Evolutionary conservation across 2,329 filamentous ascomycete genomes (phyloP).

Genomic region (Metarhizium guizhouense): DNA sequence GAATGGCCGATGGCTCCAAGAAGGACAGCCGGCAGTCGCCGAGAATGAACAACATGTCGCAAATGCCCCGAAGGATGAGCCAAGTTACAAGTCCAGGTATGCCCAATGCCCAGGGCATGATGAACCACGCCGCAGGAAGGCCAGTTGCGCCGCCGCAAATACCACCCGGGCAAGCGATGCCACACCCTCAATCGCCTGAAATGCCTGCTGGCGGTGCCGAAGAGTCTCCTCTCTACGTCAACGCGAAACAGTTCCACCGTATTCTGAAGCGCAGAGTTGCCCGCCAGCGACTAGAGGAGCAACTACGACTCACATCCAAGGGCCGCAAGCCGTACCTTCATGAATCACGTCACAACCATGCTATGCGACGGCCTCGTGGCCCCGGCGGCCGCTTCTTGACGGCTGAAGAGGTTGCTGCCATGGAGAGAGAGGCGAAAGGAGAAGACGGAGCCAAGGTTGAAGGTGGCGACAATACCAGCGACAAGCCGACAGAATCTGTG

Average conservation of each 20-base stretch:
- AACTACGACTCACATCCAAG: slow-evolving; percentile 84
- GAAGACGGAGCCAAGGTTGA: slow-evolving; percentile 23
- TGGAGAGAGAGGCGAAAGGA: slow-evolving; percentile 57
- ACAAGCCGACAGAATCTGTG: slow-evolving; percentile 19
- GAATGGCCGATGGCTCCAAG: slow-evolving; percentile 68
- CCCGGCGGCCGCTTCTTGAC: slow-evolving; percentile 94
- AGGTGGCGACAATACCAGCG: slow-evolving; percentile 12
- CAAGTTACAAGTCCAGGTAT: slow-evolving; percentile 69
- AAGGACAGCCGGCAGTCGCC: slow-evolving; percentile 67
- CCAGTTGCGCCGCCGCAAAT: slow-evolving; percentile 50
- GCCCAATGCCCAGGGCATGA: slow-evolving; percentile 63
- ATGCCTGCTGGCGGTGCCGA: slow-evolving; percentile 64
- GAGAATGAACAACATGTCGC: slow-evolving; percentile 55
- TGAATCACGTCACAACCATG: slow-evolving; percentile 95
- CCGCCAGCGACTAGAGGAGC: slow-evolving; percentile 87
- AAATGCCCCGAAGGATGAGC: slow-evolving; percentile 63
- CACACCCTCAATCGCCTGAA: slow-evolving; percentile 69
- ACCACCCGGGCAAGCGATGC: slow-evolving; percentile 54
- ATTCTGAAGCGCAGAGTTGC: slow-evolving; percentile 92
- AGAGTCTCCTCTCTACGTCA: slow-evolving; percentile 93
- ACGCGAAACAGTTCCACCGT: slow-evolving; percentile 96
- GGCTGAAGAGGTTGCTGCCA: slow-evolving; percentile 86
- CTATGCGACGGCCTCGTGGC: slow-evolving; percentile 89
- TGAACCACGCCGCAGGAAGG: slow-evolving; percentile 55
- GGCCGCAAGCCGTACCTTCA: slow-evolving; percentile 95